Evolutionary conservation across 192 early-diverging fungal species (phyloP).

Genomic region (Umbelopsis vinacea): DNA sequence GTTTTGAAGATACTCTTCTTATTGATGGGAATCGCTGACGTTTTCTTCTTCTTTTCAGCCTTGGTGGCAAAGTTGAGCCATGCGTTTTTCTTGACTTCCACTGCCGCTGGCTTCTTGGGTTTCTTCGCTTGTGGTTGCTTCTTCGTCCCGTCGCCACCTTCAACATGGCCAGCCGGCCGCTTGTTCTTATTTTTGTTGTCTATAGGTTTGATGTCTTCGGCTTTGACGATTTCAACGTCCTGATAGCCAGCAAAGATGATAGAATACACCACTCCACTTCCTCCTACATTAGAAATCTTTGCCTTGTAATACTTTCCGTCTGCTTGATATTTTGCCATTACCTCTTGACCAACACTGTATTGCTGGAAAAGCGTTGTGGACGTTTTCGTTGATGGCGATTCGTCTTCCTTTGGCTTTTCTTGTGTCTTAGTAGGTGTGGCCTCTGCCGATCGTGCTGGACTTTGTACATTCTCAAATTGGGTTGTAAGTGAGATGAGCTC

Average conservation of each 20-base stretch:
- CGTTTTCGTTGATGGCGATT: slow-evolving; percentile 25
- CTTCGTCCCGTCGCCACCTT: slow-evolving; percentile 26
- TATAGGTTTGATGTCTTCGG: slow-evolving; percentile 50
- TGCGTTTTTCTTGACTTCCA: slow-evolving; percentile 70
- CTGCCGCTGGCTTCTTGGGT: slow-evolving; percentile 60
- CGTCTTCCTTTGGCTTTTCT: slow-evolving; percentile 1
- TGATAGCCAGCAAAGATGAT: slow-evolving; percentile 69
- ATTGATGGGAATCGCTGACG: slow-evolving; percentile 49
- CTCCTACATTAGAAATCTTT: slow-evolving; percentile 61
- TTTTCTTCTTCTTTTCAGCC: slow-evolving; percentile 46
- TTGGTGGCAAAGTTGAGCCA: slow-evolving; percentile 76
- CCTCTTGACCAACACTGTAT: slow-evolving; percentile 61
- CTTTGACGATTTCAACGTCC: slow-evolving; percentile 51
- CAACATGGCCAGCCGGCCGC: not conserved
- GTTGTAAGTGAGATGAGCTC: slow-evolving; percentile 71
- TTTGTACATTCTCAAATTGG: slow-evolving; percentile 35
- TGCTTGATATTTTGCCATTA: slow-evolving; percentile 64
- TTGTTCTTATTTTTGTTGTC: slow-evolving; percentile 43
- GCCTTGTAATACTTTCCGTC: slow-evolving; percentile 74
- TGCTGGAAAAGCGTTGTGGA: slow-evolving; percentile 28
- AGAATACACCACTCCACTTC: slow-evolving; percentile 56
- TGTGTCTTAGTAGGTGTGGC: slow-evolving; percentile 20
- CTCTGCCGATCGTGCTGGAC: slow-evolving; percentile 36
- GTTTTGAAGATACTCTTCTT: slow-evolving; percentile 82
- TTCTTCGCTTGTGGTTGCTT: slow-evolving; percentile 54